Conservation (phyloP, 352 stramenopile genomes). For the Phytophthora ramorum region DNA sequence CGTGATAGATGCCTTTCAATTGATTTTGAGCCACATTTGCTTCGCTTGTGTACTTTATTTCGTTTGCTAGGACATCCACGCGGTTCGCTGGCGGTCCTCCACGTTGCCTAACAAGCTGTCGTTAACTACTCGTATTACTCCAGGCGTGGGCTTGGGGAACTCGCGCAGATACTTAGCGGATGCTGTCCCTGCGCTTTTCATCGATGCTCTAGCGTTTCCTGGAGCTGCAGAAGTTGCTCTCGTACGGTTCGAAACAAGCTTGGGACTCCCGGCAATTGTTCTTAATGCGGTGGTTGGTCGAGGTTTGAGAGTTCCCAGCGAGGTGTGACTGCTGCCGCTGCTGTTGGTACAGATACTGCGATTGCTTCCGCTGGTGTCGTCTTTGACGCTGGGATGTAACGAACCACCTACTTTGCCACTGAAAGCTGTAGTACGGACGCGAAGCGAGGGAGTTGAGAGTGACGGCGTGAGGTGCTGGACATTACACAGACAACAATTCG, state of each 20-base stretch:
- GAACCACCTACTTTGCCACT: slow-evolving; percentile 14
- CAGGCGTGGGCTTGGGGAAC: slow-evolving; percentile 61
- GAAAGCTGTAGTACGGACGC: slow-evolving; percentile 36
- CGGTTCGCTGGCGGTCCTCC: slow-evolving; percentile 49
- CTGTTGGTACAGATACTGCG: slow-evolving; percentile 10
- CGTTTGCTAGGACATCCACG: slow-evolving; percentile 46
- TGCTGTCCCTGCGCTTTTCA: slow-evolving; percentile 10
- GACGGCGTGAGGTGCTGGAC: slow-evolving; percentile 45
- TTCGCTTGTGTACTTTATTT: neutral
- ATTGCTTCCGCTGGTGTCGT: neutral
- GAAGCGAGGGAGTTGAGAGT: slow-evolving; percentile 48
- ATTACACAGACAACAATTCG: neutral
- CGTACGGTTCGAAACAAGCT: slow-evolving; percentile 3
- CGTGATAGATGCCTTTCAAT: neutral
- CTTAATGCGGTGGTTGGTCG: slow-evolving; percentile 29
- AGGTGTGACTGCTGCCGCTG: slow-evolving; percentile 4
- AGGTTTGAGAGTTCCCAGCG: slow-evolving; percentile 6
- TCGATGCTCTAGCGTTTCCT: slow-evolving; percentile 5
- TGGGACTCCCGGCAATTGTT: slow-evolving; percentile 8
- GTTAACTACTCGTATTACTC: slow-evolving; percentile 46
- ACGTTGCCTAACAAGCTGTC: slow-evolving; percentile 17
- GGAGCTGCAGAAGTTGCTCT: slow-evolving; percentile 24
- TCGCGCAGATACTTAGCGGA: slow-evolving; percentile 59
- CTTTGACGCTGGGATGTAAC: neutral
- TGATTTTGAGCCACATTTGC: neutral